Evolutionary conservation across 2,329 filamentous ascomycete genomes (phyloP), one percentile per base, ranked within the genome.

Genomic region (Exserohilum turcica): DNA sequence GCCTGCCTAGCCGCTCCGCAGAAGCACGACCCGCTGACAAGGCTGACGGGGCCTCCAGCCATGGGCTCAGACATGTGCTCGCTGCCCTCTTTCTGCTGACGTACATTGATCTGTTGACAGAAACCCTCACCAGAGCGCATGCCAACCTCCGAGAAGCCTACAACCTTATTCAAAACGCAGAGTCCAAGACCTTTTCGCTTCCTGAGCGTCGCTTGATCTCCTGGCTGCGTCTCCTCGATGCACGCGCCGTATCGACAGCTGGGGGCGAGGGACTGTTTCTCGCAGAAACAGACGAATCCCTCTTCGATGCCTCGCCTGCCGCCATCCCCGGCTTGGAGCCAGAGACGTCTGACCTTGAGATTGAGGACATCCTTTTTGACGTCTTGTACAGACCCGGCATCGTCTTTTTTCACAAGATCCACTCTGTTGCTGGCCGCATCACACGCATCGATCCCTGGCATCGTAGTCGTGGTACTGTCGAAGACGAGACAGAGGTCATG

Each of bases 401-500:
- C 16, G 72, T 81, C 2, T 85, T 85, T 65, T 85, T 82, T 57
- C 82, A 84, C 48, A 82, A 83, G 54, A 80, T 84, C 0, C 82
- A 83, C 62, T 81, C 78, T 29, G 83, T 84, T 62, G 83, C 83
- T 72, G 82, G 82, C 2, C 76, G 80, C 5, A 83, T 84, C 42
- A 81, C 82, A 6, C 78, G 79, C 49, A 84, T 84, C 47, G 81
- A 84, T 49, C 81, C 77, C 0, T 84, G 81, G 80, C 82, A 84
- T 63, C 78, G 82, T 9, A 77, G 77, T 19, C 77, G 82, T 6
- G 82, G 82, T 4, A 84, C 81, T 0, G 82, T 84, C 8, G 77
- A 83, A 43, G 82, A 84, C 60, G 81, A 84, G 68, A 83, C 79
- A 1, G 82, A 85, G 50, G 81, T 84, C 1, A 84, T 84, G 81